phyloP scores from a whole-genome alignment of 2,329 filamentous ascomycete species.

The Neofusicoccum kwambonambiense region DNA sequence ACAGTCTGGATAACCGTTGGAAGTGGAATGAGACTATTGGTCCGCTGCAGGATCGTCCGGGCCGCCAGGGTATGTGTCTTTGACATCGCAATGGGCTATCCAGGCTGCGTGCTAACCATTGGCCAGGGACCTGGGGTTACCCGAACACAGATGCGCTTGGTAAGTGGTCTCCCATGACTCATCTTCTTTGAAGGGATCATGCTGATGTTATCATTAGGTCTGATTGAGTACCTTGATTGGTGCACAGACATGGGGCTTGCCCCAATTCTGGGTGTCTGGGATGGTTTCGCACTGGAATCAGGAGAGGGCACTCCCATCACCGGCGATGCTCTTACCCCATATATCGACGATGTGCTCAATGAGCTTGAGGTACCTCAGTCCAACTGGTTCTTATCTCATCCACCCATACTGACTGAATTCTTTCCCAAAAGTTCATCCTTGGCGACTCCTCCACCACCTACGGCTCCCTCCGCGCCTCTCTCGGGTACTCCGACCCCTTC shows the following conservation, averaged over 20 bases:
- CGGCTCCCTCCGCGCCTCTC: slow-evolving; percentile 57
- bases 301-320: slow-evolving; percentile 47
- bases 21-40: slow-evolving; percentile 55
- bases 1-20: slow-evolving; percentile 43
- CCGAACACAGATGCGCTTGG: slow-evolving; percentile 61
- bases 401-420: too few relatives aligned
- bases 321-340: slow-evolving; percentile 53
- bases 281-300: slow-evolving; percentile 50
- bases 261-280: slow-evolving; percentile 57
- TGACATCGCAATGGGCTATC: too few relatives aligned
- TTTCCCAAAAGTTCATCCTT: slow-evolving; percentile 48
- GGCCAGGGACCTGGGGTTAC: slow-evolving; percentile 54
- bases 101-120: too few relatives aligned
- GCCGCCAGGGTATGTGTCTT: slow-evolving; percentile 41
- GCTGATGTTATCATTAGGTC: slow-evolving; percentile 28
- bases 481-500: slow-evolving; percentile 63
- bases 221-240: slow-evolving; percentile 63
- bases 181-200: neutral
- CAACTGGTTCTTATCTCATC: too few relatives aligned
- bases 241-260: slow-evolving; percentile 60
- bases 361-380: slow-evolving; percentile 50
- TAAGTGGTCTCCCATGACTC: neutral
- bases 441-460: slow-evolving; percentile 55
- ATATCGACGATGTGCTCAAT: slow-evolving; percentile 60
- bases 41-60: slow-evolving; percentile 53